phyloP scores from a whole-genome alignment of 768 basidiomycete genomes.

The Coprinellus micaceus region DNA sequence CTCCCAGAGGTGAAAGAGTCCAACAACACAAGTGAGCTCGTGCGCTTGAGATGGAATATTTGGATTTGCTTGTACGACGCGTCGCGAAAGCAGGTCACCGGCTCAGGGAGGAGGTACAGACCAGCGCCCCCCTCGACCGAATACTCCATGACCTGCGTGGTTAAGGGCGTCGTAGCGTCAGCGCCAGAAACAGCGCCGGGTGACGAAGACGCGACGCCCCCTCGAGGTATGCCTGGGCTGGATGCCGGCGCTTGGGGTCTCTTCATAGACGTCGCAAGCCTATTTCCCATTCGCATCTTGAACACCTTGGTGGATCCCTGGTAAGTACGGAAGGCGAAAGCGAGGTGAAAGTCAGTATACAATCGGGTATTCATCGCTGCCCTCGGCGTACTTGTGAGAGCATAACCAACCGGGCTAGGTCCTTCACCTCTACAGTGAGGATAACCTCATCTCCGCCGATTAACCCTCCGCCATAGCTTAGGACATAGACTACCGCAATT shows the following conservation, averaged over 20 bases:
- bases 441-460: conserved; percentile 79
- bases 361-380: too few relatives aligned
- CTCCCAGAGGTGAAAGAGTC: conserved; percentile 95
- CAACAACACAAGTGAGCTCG: conserved; percentile 67
- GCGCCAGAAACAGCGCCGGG: too few relatives aligned
- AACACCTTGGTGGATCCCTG: conserved; percentile 96
- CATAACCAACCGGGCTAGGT: conserved; percentile 58
- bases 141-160: conserved; percentile 63
- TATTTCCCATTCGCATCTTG: conserved; percentile 65
- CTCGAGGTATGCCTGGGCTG: too few relatives aligned
- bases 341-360: too few relatives aligned
- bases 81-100: conserved; percentile 85
- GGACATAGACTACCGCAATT: conserved; percentile 69
- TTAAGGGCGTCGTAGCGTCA: conserved; percentile 25
- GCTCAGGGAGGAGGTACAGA: conserved; percentile 85
- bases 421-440: conserved; percentile 57
- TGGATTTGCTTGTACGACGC: conserved; percentile 85
- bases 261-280: conserved; percentile 40
- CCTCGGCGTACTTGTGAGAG: conserved; percentile 70
- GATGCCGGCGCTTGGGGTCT: background rate
- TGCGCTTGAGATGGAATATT: conserved; percentile 60
- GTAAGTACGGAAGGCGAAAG: background rate
- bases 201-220: too few relatives aligned
- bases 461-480: conserved; percentile 90
- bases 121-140: conserved; percentile 47